These are phyloP conservation scores for Cystofilobasidium bisporidii DNA, from an alignment of 768 basidiomycete species.

Conservation along the genomic window DNA sequence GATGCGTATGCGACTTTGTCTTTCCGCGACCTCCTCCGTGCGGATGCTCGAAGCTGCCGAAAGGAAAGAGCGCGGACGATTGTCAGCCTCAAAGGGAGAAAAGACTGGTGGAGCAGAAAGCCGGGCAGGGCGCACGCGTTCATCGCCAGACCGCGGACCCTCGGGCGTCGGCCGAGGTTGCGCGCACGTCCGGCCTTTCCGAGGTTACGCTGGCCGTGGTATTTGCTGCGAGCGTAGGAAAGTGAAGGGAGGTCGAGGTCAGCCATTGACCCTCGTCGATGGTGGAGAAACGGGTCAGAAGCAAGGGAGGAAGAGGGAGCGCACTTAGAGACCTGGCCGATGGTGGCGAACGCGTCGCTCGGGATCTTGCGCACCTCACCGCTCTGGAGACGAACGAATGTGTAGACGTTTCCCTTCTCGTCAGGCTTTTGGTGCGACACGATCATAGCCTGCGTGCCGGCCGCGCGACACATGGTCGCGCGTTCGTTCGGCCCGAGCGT, in stretches of 20 bases:
- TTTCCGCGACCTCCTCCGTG: constrained; percentile 98
- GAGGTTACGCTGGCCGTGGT: constrained; percentile 72
- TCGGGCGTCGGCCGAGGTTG: constrained; percentile 76
- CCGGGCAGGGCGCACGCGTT: constrained; percentile 61
- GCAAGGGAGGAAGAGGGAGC: constrained; percentile 25
- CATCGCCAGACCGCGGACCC: constrained; percentile 92
- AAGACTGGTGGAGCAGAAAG: background rate
- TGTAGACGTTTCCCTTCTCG: constrained; percentile 60
- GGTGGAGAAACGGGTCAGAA: background rate
- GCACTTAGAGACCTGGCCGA: constrained; percentile 81
- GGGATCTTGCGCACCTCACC: constrained; percentile 81
- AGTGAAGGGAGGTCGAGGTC: background rate
- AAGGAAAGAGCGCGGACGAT: too few relatives aligned
- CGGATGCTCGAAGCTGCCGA: constrained; percentile 72
- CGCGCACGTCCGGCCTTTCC: constrained; percentile 86
- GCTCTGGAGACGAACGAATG: constrained; percentile 74
- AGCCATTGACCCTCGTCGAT: background rate
- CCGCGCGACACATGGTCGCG: constrained; percentile 78
- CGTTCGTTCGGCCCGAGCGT: constrained; percentile 62
- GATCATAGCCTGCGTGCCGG: constrained; percentile 75
- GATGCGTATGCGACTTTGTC: constrained; percentile 90
- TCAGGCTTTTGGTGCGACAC: constrained; percentile 49
- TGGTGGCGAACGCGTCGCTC: constrained; percentile 70
- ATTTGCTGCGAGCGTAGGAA: constrained; percentile 41
- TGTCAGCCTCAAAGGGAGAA: too few relatives aligned